Evolutionary conservation across 1,284 basidiomycete genomes (phyloP).

Genomic region (Heterobasidion annosum): DNA sequence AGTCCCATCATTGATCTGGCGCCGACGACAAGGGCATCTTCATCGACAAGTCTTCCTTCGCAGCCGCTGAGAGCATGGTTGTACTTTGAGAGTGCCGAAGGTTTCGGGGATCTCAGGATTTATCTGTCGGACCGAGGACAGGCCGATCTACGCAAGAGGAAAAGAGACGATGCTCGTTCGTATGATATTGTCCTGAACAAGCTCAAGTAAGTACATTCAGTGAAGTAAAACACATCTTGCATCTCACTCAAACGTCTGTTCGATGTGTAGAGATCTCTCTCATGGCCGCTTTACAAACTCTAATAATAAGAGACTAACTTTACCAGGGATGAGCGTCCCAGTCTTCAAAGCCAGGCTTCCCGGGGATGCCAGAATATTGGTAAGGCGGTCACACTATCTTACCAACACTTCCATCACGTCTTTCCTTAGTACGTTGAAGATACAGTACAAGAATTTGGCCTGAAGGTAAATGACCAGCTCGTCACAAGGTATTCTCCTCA

Average conservation of each 20-base stretch:
- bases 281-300: constrained; percentile 48
- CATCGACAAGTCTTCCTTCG: too few species aligned
- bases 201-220: constrained; percentile 28
- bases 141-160: constrained; percentile 26
- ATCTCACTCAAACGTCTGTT: too few species aligned
- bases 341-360: constrained; percentile 55
- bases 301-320: constrained; percentile 45
- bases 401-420: neutral
- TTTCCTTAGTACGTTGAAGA: constrained; percentile 47
- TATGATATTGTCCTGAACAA: constrained; percentile 39
- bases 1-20: too few species aligned
- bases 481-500: neutral
- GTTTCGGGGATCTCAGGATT: too few species aligned
- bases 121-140: constrained; percentile 20
- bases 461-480: neutral
- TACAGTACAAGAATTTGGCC: constrained; percentile 19
- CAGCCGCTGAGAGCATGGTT: too few species aligned
- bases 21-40: too few species aligned
- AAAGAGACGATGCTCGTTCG: constrained; percentile 24
- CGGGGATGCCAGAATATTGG: constrained; percentile 39
- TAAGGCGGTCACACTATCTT: constrained; percentile 18
- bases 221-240: too few species aligned
- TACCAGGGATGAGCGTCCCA: constrained; percentile 30
- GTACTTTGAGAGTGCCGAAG: too few species aligned
- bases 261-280: constrained; percentile 38